A percentile compares a stretch with the other conserved stretches of the same genome.
Conservation (phyloP, 495 filamentous ascomycete species). For the Penicillium verhagenii region DNA sequence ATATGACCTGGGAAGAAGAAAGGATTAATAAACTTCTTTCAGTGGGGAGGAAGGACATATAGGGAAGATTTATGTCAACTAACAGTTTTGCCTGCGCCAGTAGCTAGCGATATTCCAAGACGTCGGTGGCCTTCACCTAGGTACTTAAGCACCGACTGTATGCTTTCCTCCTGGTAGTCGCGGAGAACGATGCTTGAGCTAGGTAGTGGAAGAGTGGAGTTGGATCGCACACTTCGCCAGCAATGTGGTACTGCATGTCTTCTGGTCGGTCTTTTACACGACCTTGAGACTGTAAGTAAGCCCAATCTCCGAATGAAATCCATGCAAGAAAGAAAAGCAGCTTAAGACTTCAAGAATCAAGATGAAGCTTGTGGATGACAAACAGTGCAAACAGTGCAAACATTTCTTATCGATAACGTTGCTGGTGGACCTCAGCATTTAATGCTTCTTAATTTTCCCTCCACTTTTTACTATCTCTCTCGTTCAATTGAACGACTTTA, state of each 20-base stretch:
- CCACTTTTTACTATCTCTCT: too few relatives aligned
- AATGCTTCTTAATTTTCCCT: slow-evolving; percentile 19
- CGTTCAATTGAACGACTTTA: background rate
- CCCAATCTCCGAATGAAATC: slow-evolving; percentile 33
- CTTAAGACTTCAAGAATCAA: too few relatives aligned
- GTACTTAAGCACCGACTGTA: slow-evolving; percentile 75
- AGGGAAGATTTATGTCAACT: slow-evolving; percentile 10
- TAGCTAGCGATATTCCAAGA: slow-evolving; percentile 86
- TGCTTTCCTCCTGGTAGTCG: slow-evolving; percentile 84
- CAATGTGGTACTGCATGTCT: background rate
- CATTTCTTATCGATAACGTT: slow-evolving; percentile 37
- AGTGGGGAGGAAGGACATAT: background rate
- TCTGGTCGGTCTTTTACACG: slow-evolving; percentile 9
- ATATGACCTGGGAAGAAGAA: slow-evolving; percentile 66
- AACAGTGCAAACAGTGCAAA: slow-evolving; percentile 44
- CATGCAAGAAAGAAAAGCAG: slow-evolving; percentile 17
- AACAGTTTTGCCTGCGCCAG: slow-evolving; percentile 91
- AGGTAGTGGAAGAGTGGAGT: slow-evolving; percentile 28
- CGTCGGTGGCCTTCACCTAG: slow-evolving; percentile 73
- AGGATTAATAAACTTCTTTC: slow-evolving; percentile 1
- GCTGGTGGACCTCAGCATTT: slow-evolving; percentile 7
- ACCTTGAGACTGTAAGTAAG: slow-evolving; percentile 18
- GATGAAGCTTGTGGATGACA: slow-evolving; percentile 1
- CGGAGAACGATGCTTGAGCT: slow-evolving; percentile 57
- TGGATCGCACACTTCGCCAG: slow-evolving; percentile 18